Conservation (phyloP, 306 rosid species). For the Cucurbita maxima region DNA sequence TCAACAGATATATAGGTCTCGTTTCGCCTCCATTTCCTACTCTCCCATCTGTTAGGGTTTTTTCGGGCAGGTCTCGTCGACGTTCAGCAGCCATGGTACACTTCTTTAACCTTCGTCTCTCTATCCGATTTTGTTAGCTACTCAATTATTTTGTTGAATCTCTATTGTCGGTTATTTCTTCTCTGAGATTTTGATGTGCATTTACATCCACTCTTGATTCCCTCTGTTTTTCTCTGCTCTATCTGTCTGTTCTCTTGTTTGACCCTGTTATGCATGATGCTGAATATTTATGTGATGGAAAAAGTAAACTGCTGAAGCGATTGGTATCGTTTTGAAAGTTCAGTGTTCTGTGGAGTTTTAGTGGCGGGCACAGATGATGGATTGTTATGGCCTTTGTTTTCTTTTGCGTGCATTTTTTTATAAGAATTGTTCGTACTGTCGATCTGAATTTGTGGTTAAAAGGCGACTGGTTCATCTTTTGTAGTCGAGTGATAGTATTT, state of each 20-base stretch:
- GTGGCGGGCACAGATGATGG: neutral
- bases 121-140: neutral
- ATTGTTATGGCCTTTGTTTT: neutral
- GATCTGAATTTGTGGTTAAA: neutral
- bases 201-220: neutral
- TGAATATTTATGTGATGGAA: neutral
- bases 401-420: neutral
- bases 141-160: neutral
- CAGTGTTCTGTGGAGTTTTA: neutral
- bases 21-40: neutral
- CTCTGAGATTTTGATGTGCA: neutral
- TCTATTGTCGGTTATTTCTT: neutral
- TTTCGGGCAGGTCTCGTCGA: neutral
- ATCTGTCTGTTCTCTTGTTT: neutral
- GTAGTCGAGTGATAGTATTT: no score
- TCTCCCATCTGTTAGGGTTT: neutral
- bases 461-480: neutral
- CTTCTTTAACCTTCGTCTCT: neutral
- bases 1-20: neutral
- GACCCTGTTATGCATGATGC: neutral
- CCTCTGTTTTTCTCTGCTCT: neutral
- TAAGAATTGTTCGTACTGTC: neutral
- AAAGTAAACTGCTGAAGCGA: neutral
- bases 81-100: constrained; percentile 2
- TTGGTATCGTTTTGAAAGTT: neutral